phyloP scores from a whole-genome alignment of 176 grass and related monocot species.

The Alopecurus myosuroides region DNA sequence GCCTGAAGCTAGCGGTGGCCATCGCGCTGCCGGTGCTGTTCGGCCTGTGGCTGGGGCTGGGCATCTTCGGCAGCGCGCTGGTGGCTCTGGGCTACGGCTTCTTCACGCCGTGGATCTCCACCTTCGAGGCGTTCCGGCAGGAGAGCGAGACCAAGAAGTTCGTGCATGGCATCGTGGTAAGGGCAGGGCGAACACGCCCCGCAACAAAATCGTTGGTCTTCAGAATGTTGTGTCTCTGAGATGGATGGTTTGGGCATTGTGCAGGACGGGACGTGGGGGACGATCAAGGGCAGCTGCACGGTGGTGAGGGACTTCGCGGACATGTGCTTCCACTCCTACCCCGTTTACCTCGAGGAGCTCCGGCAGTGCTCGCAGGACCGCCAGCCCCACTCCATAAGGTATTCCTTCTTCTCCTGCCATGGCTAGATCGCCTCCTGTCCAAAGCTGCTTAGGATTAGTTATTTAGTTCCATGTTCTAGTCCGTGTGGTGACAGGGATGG shows the following conservation, averaged over 20 bases:
- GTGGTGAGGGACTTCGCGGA: conserved; percentile 91
- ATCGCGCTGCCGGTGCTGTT: conserved; percentile 67
- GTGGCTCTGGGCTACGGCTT: conserved; percentile 86
- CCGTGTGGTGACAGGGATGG: background rate
- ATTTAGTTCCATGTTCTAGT: background rate
- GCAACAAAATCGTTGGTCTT: no score
- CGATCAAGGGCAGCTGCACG: conserved; percentile 91
- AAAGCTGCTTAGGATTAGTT: conserved; percentile 6
- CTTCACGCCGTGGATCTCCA: conserved; percentile 90
- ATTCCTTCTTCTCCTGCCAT: background rate
- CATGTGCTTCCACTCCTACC: conserved; percentile 75
- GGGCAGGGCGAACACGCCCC: no score
- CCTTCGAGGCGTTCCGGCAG: conserved; percentile 93
- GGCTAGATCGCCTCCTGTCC: background rate
- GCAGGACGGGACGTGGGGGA: conserved; percentile 94
- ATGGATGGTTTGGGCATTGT: background rate
- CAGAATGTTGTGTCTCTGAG: background rate
- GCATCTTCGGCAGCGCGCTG: conserved; percentile 72
- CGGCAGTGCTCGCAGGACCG: conserved; percentile 43
- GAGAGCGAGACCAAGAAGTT: conserved; percentile 72
- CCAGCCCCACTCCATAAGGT: conserved; percentile 82
- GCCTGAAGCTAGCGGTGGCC: conserved; percentile 58
- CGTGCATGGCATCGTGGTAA: conserved; percentile 69
- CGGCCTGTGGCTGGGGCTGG: conserved; percentile 66
- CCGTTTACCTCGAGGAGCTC: conserved; percentile 68